Evolutionary conservation across 108 stramenopile species (phyloP).

Genomic region (Skeletonema costatum): DNA sequence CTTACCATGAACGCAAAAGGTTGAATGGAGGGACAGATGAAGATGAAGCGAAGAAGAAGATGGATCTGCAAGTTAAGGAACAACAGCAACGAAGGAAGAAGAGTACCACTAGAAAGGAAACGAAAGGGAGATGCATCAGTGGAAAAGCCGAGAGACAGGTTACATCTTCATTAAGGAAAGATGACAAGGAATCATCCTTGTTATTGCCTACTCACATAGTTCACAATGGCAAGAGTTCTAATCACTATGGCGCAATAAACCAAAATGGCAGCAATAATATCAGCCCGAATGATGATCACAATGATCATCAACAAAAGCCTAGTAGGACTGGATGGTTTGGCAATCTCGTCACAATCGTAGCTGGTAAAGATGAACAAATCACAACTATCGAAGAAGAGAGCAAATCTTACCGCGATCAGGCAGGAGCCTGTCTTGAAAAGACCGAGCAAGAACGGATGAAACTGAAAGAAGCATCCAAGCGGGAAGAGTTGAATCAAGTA

Average conservation of each 20-base stretch:
- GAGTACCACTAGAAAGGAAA: conserved; percentile 3
- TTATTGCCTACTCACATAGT: too few relatives aligned
- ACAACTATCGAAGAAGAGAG: conserved; percentile 13
- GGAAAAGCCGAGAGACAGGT: background rate
- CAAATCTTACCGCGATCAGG: conserved; percentile 30
- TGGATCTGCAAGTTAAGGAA: too few relatives aligned
- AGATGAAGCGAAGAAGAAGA: conserved; percentile 13
- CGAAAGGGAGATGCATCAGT: background rate
- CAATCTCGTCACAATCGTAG: conserved; percentile 9
- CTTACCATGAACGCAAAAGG: conserved; percentile 40
- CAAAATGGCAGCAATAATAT: background rate
- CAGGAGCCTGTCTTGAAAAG: conserved; percentile 21
- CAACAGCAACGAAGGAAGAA: background rate
- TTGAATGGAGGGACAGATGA: conserved; percentile 10
- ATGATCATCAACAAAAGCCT: background rate
- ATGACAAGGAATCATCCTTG: too few relatives aligned
- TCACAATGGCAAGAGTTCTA: too few relatives aligned
- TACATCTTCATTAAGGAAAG: too few relatives aligned
- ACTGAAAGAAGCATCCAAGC: conserved; percentile 17
- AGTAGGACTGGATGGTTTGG: conserved; percentile 12
- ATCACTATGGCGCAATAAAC: background rate
- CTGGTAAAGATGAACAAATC: conserved; percentile 3
- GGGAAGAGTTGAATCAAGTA: conserved; percentile 24
- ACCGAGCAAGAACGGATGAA: conserved; percentile 29
- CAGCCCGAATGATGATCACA: background rate